Percentiles rank a stretch among this genome's conserved stretches.
Evolutionary conservation across 345 rosid species (phyloP).

Genomic region (Mercurialis annua): DNA sequence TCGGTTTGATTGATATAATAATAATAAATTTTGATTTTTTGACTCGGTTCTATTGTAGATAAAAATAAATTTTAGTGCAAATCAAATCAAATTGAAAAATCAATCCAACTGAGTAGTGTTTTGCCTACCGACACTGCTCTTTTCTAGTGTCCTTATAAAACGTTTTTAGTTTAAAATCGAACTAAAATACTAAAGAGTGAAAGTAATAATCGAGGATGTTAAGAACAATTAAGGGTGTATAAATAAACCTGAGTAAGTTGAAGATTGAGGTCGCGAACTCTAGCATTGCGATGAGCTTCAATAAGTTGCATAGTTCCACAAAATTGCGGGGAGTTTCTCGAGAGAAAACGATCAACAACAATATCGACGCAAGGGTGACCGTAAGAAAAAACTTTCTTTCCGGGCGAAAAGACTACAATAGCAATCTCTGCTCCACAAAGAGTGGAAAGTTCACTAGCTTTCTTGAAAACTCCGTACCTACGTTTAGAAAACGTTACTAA

Average conservation of each 20-base stretch:
- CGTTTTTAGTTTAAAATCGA: too few species aligned
- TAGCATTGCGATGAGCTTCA: slow-evolving; percentile 43
- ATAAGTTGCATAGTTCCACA: slow-evolving; percentile 31
- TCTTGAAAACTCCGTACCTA: slow-evolving; percentile 22
- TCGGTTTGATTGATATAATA: too few species aligned
- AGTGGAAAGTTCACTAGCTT: slow-evolving; percentile 28
- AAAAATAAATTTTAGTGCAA: too few species aligned
- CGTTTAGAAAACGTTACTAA: slow-evolving; percentile 26
- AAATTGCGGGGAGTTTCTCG: slow-evolving; percentile 12
- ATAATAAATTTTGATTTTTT: too few species aligned
- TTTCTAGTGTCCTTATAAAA: too few species aligned
- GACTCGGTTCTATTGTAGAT: too few species aligned
- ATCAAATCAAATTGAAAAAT: too few species aligned
- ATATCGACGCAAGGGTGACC: slow-evolving; percentile 25
- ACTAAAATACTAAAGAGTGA: too few species aligned
- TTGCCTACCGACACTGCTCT: too few species aligned
- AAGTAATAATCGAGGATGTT: too few species aligned
- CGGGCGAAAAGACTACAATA: slow-evolving; percentile 25
- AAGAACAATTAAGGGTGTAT: neutral
- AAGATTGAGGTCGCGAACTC: slow-evolving; percentile 42
- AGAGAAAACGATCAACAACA: slow-evolving; percentile 19
- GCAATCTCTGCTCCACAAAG: slow-evolving; percentile 27
- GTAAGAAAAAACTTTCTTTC: slow-evolving; percentile 23
- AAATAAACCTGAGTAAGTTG: slow-evolving; percentile 21
- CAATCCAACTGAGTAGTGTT: too few species aligned